These are phyloP conservation scores for Thielaviopsis cerberus DNA, from an alignment of 2,329 filamentous ascomycete species.

Conservation along the genomic window DNA sequence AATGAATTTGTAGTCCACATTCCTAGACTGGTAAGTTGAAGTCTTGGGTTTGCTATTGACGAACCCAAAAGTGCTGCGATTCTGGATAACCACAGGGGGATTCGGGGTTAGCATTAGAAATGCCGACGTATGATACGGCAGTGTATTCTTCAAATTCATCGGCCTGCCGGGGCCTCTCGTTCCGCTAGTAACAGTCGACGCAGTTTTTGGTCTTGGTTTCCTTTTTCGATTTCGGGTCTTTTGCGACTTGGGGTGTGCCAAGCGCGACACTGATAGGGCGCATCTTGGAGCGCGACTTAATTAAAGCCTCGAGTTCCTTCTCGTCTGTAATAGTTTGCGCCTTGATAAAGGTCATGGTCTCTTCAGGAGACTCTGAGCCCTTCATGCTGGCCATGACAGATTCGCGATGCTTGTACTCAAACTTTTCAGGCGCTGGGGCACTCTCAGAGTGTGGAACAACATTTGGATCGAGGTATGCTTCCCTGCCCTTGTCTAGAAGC, in stretches of 20 bases:
- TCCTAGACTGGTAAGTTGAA: too few species aligned
- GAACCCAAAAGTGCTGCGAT: background rate
- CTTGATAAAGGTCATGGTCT: slow-evolving; percentile 47
- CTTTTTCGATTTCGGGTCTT: slow-evolving; percentile 18
- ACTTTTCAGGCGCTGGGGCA: slow-evolving; percentile 40
- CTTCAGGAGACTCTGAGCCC: slow-evolving; percentile 20
- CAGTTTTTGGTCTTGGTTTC: slow-evolving; percentile 17
- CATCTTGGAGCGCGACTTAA: slow-evolving; percentile 30
- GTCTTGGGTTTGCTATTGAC: background rate
- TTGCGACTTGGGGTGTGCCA: background rate
- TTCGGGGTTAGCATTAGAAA: slow-evolving; percentile 16
- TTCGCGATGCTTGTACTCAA: slow-evolving; percentile 49
- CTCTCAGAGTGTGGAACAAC: slow-evolving; percentile 33
- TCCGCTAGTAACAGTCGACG: background rate
- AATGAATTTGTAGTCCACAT: background rate
- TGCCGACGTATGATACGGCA: slow-evolving; percentile 22
- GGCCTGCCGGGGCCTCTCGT: slow-evolving; percentile 7
- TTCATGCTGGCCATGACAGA: slow-evolving; percentile 61
- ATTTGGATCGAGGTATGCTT: slow-evolving; percentile 49
- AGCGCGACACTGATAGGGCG: background rate
- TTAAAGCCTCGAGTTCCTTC: slow-evolving; percentile 52
- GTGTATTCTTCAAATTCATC: slow-evolving; percentile 16
- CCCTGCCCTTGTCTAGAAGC: slow-evolving; percentile 54
- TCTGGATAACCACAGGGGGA: background rate
- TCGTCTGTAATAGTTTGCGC: slow-evolving; percentile 69